Percentiles rank a stretch among this genome's conserved stretches.
phyloP scores from a whole-genome alignment of 2,329 filamentous ascomycete genomes.

The Colletotrichum salicis region DNA sequence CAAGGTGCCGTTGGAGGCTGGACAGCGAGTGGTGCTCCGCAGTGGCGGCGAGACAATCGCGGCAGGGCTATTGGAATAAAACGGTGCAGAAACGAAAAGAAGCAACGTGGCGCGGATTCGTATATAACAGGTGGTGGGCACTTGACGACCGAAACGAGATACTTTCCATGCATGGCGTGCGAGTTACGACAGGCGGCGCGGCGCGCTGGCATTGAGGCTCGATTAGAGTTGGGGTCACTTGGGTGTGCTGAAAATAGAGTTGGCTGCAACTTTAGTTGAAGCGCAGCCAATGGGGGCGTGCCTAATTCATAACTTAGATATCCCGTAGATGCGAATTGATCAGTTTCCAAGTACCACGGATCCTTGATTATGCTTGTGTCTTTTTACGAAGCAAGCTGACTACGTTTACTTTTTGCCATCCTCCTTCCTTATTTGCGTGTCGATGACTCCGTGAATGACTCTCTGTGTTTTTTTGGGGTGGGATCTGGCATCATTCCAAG shows the following conservation, averaged over 20 bases:
- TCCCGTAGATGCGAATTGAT: not conserved
- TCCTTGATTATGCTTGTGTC: not conserved
- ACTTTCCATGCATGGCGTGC: slow-evolving; percentile 8
- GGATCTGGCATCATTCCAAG: not conserved
- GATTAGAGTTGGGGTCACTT: slow-evolving; percentile 20
- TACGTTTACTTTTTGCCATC: not conserved
- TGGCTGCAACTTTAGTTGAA: slow-evolving; percentile 7
- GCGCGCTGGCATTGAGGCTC: slow-evolving; percentile 21
- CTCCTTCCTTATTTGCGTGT: not conserved
- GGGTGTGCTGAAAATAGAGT: slow-evolving; percentile 25
- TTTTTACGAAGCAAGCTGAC: not conserved
- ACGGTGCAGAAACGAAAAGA: slow-evolving; percentile 9
- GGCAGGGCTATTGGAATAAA: slow-evolving; percentile 82
- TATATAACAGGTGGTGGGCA: not conserved
- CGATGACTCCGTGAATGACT: not conserved
- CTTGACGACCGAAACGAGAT: not conserved
- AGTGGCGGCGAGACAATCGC: slow-evolving; percentile 86
- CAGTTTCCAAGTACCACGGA: slow-evolving; percentile 1
- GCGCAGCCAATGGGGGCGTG: slow-evolving; percentile 13
- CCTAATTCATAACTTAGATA: slow-evolving; percentile 2
- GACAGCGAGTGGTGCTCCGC: slow-evolving; percentile 82
- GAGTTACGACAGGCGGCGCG: not conserved
- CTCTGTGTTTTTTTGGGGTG: not conserved
- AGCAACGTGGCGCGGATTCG: slow-evolving; percentile 12
- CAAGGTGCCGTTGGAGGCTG: slow-evolving; percentile 82